These are phyloP conservation scores for Paraconiothyrium sp. DNA, from an alignment of 2,329 filamentous ascomycete genomes.

Conservation along the genomic window DNA sequence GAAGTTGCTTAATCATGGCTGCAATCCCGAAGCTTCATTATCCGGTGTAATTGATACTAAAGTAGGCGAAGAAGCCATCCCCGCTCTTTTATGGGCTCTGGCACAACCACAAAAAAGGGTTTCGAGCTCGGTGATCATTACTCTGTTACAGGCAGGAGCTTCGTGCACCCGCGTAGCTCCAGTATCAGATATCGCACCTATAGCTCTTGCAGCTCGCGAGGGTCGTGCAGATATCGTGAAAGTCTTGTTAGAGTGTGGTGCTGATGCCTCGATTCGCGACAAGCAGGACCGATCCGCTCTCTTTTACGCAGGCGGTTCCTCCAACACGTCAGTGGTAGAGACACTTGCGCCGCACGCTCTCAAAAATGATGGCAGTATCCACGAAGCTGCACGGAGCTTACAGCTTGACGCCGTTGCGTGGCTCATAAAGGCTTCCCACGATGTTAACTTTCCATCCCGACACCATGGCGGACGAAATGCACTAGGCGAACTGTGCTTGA, in stretches of 20 bases:
- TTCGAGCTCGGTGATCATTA: slow-evolving; percentile 66
- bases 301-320: slow-evolving; percentile 64
- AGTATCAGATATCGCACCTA: slow-evolving; percentile 63
- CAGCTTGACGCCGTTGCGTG: slow-evolving; percentile 66
- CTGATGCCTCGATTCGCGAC: slow-evolving; percentile 68
- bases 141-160: slow-evolving; percentile 65
- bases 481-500: slow-evolving; percentile 70
- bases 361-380: slow-evolving; percentile 72
- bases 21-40: slow-evolving; percentile 53
- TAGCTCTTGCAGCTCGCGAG: slow-evolving; percentile 68
- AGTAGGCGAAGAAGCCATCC: slow-evolving; percentile 64
- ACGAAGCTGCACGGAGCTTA: slow-evolving; percentile 69
- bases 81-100: slow-evolving; percentile 69
- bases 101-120: slow-evolving; percentile 70
- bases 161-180: slow-evolving; percentile 67
- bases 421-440: slow-evolving; percentile 68
- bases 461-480: slow-evolving; percentile 70
- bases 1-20: slow-evolving; percentile 35
- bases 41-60: slow-evolving; percentile 57
- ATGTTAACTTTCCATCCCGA: slow-evolving; percentile 71
- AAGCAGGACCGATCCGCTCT: slow-evolving; percentile 67
- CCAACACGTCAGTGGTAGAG: slow-evolving; percentile 36
- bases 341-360: slow-evolving; percentile 66
- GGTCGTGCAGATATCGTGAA: slow-evolving; percentile 67
- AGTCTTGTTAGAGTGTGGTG: slow-evolving; percentile 65